phyloP scores from a whole-genome alignment of 1,139 yeast genomes.

The Saccharomyces hybrid region DNA sequence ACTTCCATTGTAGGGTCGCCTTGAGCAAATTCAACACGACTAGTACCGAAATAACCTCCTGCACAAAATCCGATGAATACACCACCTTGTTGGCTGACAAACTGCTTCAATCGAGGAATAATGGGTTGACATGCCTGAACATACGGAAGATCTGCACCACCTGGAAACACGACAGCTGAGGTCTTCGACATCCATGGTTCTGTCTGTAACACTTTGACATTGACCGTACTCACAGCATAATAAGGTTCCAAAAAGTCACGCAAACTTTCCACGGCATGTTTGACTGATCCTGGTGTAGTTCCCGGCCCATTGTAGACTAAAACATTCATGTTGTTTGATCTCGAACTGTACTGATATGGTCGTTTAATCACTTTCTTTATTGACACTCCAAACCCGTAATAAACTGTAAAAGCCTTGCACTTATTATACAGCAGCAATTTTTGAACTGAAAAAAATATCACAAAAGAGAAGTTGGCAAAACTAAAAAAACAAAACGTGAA shows the following conservation, averaged over 20 bases:
- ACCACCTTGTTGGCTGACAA: conserved; percentile 68
- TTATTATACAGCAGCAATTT: neutral
- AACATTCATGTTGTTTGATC: conserved; percentile 25
- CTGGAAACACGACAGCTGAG: conserved; percentile 77
- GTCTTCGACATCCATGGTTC: conserved; percentile 91
- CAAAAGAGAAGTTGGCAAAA: neutral
- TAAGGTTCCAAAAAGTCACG: conserved; percentile 72
- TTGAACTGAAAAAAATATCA: neutral
- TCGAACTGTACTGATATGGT: neutral
- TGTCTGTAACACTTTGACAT: conserved; percentile 50
- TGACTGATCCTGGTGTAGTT: conserved; percentile 77
- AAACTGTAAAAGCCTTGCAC: neutral
- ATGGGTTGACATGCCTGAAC: conserved; percentile 46
- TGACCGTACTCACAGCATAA: conserved; percentile 76
- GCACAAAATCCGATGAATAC: conserved; percentile 83
- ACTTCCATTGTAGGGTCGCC: conserved; percentile 69
- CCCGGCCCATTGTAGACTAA: conserved; percentile 56
- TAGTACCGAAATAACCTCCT: conserved; percentile 87
- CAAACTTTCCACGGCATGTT: conserved; percentile 71
- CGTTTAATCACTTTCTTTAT: neutral
- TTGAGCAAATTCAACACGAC: conserved; percentile 72
- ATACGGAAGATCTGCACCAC: conserved; percentile 91
- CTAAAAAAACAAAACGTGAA: neutral
- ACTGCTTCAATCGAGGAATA: conserved; percentile 61
- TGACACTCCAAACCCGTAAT: neutral